Percentiles rank a stretch among this genome's conserved stretches.
Conservation (phyloP, 2,329 filamentous ascomycete genomes). For the Leptographium lundbergii region DNA sequence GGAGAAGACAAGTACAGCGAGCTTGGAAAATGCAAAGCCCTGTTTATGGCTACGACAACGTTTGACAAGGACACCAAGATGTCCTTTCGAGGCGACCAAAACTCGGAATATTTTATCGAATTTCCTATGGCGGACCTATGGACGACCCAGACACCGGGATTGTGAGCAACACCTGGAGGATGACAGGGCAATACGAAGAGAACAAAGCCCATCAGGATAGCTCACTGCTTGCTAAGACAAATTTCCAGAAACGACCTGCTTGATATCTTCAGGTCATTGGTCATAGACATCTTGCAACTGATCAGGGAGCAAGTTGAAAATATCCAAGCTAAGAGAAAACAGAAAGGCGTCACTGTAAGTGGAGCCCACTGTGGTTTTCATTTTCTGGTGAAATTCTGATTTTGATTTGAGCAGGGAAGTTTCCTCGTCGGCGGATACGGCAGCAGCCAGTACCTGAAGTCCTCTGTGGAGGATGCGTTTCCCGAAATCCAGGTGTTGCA, state of each 20-base stretch:
- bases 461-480: slow-evolving; percentile 14
- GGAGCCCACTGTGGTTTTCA: neutral
- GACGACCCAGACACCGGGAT: slow-evolving; percentile 6
- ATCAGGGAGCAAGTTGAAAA: slow-evolving; percentile 8
- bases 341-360: neutral
- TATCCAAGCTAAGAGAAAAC: neutral
- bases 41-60: neutral
- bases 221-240: too few relatives aligned
- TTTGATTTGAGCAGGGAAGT: slow-evolving; percentile 14
- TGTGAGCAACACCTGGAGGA: neutral
- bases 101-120: slow-evolving; percentile 3
- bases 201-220: neutral
- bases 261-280: neutral
- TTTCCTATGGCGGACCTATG: slow-evolving; percentile 12
- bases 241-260: neutral
- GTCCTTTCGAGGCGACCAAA: slow-evolving; percentile 6
- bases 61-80: slow-evolving; percentile 11
- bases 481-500: slow-evolving; percentile 20
- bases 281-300: slow-evolving; percentile 12
- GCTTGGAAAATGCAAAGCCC: neutral
- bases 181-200: slow-evolving; percentile 10
- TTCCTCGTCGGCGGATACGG: slow-evolving; percentile 27
- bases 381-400: neutral
- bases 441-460: slow-evolving; percentile 21
- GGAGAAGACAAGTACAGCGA: slow-evolving; percentile 4